Percentiles rank a stretch among this genome's conserved stretches.
phyloP scores from a whole-genome alignment of 495 filamentous ascomycete species.

The Chaetomium cochliodes region DNA sequence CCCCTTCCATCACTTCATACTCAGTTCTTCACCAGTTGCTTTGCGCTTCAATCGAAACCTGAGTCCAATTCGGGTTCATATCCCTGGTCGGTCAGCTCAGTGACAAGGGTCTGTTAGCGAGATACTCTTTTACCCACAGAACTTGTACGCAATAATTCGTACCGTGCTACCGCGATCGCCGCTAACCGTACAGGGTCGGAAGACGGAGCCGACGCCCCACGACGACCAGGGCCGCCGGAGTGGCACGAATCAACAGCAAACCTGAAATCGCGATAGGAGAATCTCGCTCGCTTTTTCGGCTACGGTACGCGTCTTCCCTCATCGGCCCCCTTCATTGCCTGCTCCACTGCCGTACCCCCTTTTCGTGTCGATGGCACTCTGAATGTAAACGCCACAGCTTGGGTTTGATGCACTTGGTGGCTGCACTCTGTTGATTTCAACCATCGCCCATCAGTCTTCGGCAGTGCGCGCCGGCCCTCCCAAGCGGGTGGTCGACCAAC shows the following conservation, averaged over 20 bases:
- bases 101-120: conserved; percentile 20
- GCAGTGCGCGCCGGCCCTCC: neutral
- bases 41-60: neutral
- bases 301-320: conserved; percentile 35
- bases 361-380: conserved; percentile 11
- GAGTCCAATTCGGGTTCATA: neutral
- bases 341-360: conserved; percentile 18
- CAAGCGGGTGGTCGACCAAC: neutral
- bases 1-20: neutral
- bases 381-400: conserved; percentile 9
- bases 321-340: conserved; percentile 12
- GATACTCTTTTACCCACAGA: conserved; percentile 12
- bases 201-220: conserved; percentile 22
- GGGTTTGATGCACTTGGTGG: neutral
- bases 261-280: conserved; percentile 18
- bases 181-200: conserved; percentile 29
- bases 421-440: neutral
- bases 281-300: conserved; percentile 22
- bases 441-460: too few species aligned
- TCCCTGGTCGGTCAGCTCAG: neutral
- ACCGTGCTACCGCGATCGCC: conserved; percentile 29
- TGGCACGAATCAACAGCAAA: conserved; percentile 20
- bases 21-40: neutral
- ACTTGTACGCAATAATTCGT: conserved; percentile 5
- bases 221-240: conserved; percentile 12